Evolutionary conservation across 306 rosid species (phyloP), one percentile per base, ranked within the genome.

Genomic region (Gastrolobium villosum): DNA sequence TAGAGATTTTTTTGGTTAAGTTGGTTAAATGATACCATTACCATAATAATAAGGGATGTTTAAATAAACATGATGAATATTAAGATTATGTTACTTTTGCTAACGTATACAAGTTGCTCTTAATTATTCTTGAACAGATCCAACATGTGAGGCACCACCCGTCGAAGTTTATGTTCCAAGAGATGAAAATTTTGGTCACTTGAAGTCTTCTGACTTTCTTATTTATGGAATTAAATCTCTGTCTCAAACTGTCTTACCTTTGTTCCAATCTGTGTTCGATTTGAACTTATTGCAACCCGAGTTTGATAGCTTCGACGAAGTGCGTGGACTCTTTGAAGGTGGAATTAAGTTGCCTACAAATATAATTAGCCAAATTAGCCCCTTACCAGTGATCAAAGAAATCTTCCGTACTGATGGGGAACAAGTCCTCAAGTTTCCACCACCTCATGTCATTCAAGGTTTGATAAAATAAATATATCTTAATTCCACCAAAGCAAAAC

Each of bases 161-260:
- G 81, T 87, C 2, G 87, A 81, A 64, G 68, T 89, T 55, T 94
- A 94, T 62, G 96, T 93, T 59, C 98, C 98, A n/a, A 88, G 95
- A 78, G 97, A 92, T 26, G 98, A 94, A 72, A 82, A 84, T 39
- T 90, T 94, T 54, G 93, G 94, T 7, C 92, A 90, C 79, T 54
- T 92, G 79, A 94, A 94, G 83, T 61, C 92, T 56, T 80, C 93
- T 0, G 96, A 94, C 73, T 92, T 92, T 39, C 79, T 94, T 11
- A 77, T 80, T 14, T 83, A 86, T 70, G 81, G 87, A 26, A 68
- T 90, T 60, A 94, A 94, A 87, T 87, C 97, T 10, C 2, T 94
- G 45, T 59, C 87, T 44, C 93, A 86, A 26, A 35, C 44, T 28
- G 73, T 90, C 1, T 49, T 85, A 32, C 97, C 97, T 0, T 86